phyloP scores from a whole-genome alignment of 148 eudicot genomes.

The Vaccinium darrowii region DNA sequence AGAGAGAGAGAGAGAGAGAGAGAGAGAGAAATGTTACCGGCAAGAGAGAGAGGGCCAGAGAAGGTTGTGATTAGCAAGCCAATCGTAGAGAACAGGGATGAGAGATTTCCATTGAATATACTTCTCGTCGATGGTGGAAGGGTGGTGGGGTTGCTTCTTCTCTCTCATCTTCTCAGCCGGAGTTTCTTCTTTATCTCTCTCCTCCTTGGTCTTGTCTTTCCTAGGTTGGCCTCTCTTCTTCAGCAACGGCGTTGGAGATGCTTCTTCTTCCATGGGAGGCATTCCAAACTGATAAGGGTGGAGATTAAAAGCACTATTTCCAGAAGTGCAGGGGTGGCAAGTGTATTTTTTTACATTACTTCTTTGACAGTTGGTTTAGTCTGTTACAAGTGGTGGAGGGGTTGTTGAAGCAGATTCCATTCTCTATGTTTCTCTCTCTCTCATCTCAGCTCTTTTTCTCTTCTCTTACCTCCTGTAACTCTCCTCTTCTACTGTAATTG shows the following conservation, averaged over 20 bases:
- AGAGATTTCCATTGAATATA: conserved; percentile 51
- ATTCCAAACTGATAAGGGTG: too few relatives aligned
- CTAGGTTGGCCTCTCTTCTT: conserved; percentile 37
- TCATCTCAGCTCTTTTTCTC: too few relatives aligned
- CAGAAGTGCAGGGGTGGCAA: too few relatives aligned
- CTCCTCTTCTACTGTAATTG: too few relatives aligned
- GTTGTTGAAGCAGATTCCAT: too few relatives aligned
- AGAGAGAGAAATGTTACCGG: conserved; percentile 35
- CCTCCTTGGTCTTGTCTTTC: conserved; percentile 28
- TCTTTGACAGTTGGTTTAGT: too few relatives aligned
- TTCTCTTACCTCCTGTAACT: too few relatives aligned
- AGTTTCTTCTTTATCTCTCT: conserved; percentile 26
- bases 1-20: too few relatives aligned
- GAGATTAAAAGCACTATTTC: too few relatives aligned
- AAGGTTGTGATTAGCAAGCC: conserved; percentile 58
- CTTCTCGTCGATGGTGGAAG: conserved; percentile 39
- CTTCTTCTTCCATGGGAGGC: conserved; percentile 10
- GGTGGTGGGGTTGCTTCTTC: conserved; percentile 27
- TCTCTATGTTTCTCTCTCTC: too few relatives aligned
- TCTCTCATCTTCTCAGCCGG: conserved; percentile 50
- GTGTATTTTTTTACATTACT: too few relatives aligned
- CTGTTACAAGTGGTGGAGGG: too few relatives aligned
- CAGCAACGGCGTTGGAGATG: conserved; percentile 14
- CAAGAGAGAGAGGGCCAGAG: conserved; percentile 76
- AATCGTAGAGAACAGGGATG: conserved; percentile 59